Evolutionary conservation across 139 green algal genomes (phyloP).

Genomic region (Volvox africanus): DNA sequence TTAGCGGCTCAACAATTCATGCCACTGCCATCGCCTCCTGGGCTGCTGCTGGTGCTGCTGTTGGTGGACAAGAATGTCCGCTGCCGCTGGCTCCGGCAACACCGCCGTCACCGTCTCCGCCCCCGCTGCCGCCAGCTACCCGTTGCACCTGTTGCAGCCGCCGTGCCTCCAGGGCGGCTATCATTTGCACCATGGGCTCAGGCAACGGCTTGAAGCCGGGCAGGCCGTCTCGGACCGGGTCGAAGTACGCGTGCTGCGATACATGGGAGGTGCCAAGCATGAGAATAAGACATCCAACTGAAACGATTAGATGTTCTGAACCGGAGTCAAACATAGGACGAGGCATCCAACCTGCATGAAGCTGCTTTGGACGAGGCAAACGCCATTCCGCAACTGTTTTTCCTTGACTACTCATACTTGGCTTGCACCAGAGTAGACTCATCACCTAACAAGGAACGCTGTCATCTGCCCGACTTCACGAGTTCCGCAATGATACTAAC

Average conservation of each 20-base stretch:
- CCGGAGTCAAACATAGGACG: too few relatives aligned
- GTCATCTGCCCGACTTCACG: too few relatives aligned
- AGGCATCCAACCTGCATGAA: too few relatives aligned
- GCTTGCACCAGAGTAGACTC: too few relatives aligned
- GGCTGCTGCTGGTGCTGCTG: not conserved
- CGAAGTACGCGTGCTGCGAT: conserved; percentile 28
- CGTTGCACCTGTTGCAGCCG: conserved; percentile 19
- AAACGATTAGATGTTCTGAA: too few relatives aligned
- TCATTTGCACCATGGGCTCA: conserved; percentile 17
- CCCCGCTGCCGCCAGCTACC: not conserved
- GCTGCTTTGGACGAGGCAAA: too few relatives aligned
- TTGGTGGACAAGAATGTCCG: not conserved
- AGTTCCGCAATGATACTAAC: too few relatives aligned
- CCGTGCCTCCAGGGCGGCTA: not conserved
- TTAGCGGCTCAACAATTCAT: not conserved
- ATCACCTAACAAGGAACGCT: too few relatives aligned
- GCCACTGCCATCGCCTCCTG: conserved; percentile 27
- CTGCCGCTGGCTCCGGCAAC: not conserved
- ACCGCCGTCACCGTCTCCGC: not conserved
- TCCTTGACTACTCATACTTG: too few relatives aligned
- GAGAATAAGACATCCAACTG: too few relatives aligned
- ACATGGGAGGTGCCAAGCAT: too few relatives aligned
- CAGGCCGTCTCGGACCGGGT: conserved; percentile 35
- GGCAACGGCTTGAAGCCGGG: conserved; percentile 45
- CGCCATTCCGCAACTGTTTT: too few relatives aligned